Base-by-base conservation (phyloP, 2,329 filamentous ascomycete species). In the Blumeriella jaapii region DNA sequence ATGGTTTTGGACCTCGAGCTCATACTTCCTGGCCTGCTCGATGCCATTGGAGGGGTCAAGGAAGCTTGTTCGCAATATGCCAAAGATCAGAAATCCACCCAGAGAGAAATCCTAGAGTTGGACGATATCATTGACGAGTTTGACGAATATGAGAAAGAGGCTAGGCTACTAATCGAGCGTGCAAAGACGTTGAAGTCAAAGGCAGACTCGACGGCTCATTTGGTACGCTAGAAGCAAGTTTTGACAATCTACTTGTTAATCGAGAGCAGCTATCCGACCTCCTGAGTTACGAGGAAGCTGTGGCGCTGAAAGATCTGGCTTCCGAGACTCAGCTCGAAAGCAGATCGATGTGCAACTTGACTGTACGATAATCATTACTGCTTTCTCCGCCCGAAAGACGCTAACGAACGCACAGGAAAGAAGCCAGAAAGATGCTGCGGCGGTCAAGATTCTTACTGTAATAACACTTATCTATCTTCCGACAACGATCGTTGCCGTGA, bases 391-490 rank as follows among this genome's bases (percentile, higher is more conserved):
- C 3, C 11, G 5, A n/a, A 20, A 23, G 42, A 12, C 11, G 1
- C 4, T 13, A 4, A 3, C 17, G 6, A 7, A 7, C 11, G 20
- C 20, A 50, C n/a, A n/a, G 48, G 38, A 45, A 26, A 33, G 34
- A 42, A 48, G 42, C 15, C 45, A 42, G 1, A 41, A 44, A 33
- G 46, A 51, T 33, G 45, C 48, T 7, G 46, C 48, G 7, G 46
- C 45, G 2, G 43, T 51, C n/a, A 51, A 51, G 15, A 49, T 49
- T 14, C 23, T 51, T 4, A 51, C 48, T 2, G 35, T 51, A 5
- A 49, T 51, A 8, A 49, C 46, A 2, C 29, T 51, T 4, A 37
- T 51, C 10, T 51, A 49, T 30, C 31, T 51, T 3, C 48, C 48
- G 1, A 38, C 34, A 5, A 48, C 48, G 7, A 45, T 51, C 19